These are phyloP conservation scores for Xerophyta viscosa DNA, from an alignment of 106 monocot genomes.

Conservation along the genomic window DNA sequence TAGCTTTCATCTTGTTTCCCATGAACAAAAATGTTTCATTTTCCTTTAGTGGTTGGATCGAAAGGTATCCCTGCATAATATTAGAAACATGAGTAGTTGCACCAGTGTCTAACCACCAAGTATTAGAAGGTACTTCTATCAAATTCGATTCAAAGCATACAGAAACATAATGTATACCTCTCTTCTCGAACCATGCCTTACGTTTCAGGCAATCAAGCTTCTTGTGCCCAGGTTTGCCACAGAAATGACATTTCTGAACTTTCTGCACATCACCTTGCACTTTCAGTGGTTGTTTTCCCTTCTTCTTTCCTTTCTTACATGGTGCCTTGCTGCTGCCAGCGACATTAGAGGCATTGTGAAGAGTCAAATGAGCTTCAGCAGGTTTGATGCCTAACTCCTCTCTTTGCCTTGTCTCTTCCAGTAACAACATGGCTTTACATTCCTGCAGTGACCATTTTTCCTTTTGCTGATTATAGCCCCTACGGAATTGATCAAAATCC, in stretches of 20 bases:
- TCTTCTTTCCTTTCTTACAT: neutral
- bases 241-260: constrained; percentile 12
- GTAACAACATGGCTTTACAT: no score
- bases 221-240: neutral
- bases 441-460: constrained; percentile 3
- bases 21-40: neutral
- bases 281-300: neutral
- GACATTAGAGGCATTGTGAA: no score
- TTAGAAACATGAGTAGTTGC: neutral
- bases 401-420: no score
- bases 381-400: no score
- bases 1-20: constrained; percentile 2
- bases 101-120: constrained; percentile 1
- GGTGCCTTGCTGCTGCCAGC: no score
- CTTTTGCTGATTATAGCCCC: constrained; percentile 8
- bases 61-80: neutral
- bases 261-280: no score
- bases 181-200: constrained; percentile 13
- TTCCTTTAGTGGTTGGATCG: no score
- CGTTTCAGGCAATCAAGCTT: constrained; percentile 7
- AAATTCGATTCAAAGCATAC: constrained; percentile 19
- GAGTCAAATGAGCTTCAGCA: no score
- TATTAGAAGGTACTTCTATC: neutral
- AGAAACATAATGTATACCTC: constrained; percentile 7
- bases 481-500: neutral